Conservation (phyloP, 768 basidiomycete species). For the Pleurotus ostreatus region DNA sequence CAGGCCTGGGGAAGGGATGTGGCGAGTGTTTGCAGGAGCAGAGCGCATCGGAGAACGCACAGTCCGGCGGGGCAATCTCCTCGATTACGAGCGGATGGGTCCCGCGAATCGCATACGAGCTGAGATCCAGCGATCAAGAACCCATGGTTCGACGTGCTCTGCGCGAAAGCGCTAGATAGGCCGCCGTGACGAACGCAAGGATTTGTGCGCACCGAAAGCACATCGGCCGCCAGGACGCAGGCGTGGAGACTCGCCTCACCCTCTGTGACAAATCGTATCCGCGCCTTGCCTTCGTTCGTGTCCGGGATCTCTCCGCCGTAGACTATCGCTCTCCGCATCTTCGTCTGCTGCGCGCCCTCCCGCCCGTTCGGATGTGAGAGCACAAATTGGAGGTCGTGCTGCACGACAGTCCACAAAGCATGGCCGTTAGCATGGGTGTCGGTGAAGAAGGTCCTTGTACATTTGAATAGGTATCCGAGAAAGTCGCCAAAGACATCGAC, state of each 20-base stretch:
- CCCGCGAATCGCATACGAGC: constrained; percentile 71
- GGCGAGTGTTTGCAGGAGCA: not conserved
- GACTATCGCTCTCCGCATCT: constrained; percentile 72
- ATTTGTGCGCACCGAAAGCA: constrained; percentile 54
- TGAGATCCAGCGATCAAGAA: constrained; percentile 82
- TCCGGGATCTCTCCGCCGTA: constrained; percentile 72
- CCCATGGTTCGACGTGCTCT: constrained; percentile 74
- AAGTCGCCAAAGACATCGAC: constrained; percentile 81
- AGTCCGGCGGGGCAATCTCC: constrained; percentile 81
- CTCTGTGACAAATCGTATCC: constrained; percentile 79
- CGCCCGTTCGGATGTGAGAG: constrained; percentile 81
- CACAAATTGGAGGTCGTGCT: constrained; percentile 68
- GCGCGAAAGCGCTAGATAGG: no score
- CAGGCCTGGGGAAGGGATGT: constrained; percentile 42
- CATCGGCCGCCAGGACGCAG: constrained; percentile 72
- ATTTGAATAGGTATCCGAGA: constrained; percentile 65
- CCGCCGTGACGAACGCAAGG: not conserved
- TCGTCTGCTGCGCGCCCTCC: constrained; percentile 75
- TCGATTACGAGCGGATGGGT: constrained; percentile 73
- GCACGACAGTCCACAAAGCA: constrained; percentile 64
- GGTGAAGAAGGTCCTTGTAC: constrained; percentile 70
- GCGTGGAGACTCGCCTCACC: constrained; percentile 83
- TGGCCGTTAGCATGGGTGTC: constrained; percentile 79
- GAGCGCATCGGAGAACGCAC: constrained; percentile 31
- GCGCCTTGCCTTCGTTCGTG: constrained; percentile 65